Conservation (phyloP, 352 stramenopile genomes). For the Pythium graminicola region DNA sequence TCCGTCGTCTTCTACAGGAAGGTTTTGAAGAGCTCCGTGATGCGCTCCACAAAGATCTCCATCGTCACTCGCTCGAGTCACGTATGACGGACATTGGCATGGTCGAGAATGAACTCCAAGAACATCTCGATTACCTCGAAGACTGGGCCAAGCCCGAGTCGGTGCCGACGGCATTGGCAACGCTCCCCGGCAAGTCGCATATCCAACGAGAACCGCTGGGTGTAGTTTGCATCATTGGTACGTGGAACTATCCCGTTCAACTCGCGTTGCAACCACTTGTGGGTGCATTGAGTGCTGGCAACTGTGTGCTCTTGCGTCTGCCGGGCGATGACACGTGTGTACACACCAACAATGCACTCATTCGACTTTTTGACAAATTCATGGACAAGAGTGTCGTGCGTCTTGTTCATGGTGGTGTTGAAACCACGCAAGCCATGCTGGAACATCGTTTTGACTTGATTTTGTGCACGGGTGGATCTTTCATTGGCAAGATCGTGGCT, state of each 20-base stretch:
- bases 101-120: slow-evolving; percentile 61
- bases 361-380: slow-evolving; percentile 63
- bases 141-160: slow-evolving; percentile 53
- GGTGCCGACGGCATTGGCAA: slow-evolving; percentile 44
- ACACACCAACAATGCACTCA: slow-evolving; percentile 43
- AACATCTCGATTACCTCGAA: slow-evolving; percentile 68
- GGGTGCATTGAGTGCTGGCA: slow-evolving; percentile 76
- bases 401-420: slow-evolving; percentile 77
- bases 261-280: slow-evolving; percentile 48
- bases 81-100: slow-evolving; percentile 45
- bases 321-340: slow-evolving; percentile 88
- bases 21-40: slow-evolving; percentile 47
- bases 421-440: slow-evolving; percentile 77
- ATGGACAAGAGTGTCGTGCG: slow-evolving; percentile 70
- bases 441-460: slow-evolving; percentile 76
- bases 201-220: slow-evolving; percentile 68
- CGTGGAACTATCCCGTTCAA: slow-evolving; percentile 91
- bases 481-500: slow-evolving; percentile 88
- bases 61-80: slow-evolving; percentile 66
- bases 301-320: slow-evolving; percentile 90
- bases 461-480: slow-evolving; percentile 67
- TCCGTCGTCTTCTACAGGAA: slow-evolving; percentile 48
- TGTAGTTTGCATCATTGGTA: slow-evolving; percentile 85
- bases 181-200: slow-evolving; percentile 54
- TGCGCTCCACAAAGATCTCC: slow-evolving; percentile 66